Evolutionary conservation across 257 asterid species (phyloP), one percentile per base, ranked within the genome.

Genomic region (Scutellaria minor): DNA sequence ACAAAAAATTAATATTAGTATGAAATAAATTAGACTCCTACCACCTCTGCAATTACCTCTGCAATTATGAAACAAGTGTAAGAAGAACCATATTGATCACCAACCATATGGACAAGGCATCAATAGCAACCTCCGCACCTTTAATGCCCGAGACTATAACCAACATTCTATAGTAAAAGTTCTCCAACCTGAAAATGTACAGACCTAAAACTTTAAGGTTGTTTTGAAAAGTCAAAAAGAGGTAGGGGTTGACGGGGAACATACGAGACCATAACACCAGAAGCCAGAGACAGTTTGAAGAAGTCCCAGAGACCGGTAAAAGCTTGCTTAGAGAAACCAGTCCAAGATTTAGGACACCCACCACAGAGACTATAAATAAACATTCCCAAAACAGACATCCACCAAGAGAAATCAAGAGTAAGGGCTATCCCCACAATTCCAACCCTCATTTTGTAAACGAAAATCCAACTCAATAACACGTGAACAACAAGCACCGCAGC

Each of bases 51-150:
- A 51, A 54, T 24, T 35, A 63, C 45, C 18, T 63, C 24, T 10
- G 14, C 46, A 51, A 54, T 24, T 35, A 50, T 50, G 44, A 58
- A 72, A 72, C 14, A 13, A 52, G 37, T 7, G 13, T 7, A 61
- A 66, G 68, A 64, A 64, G 53, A 74, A 58, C 14, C 54, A 75
- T 37, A 64, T 60, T 68, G 44, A 55, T 53, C 59, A 78, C 80
- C 51, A 67, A 87, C 90, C 87, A 87, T 78, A 87, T 81, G 47
- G 92, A 87, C 77, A 87, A 78, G 40, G 92, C 90, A 83, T 87
- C 88, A 48, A 87, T 82, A 70, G 89, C 84, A 74, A 85, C 90
- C 80, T 83, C 92, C 24, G 80, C 64, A 56, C 80, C 80, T 42
- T 78, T 73, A 70, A 78, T 75, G 39, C 92, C 87, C 0, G 88